Evolutionary conservation across 805 yeast species (phyloP).

Genomic region (Lachancea nothofagi): DNA sequence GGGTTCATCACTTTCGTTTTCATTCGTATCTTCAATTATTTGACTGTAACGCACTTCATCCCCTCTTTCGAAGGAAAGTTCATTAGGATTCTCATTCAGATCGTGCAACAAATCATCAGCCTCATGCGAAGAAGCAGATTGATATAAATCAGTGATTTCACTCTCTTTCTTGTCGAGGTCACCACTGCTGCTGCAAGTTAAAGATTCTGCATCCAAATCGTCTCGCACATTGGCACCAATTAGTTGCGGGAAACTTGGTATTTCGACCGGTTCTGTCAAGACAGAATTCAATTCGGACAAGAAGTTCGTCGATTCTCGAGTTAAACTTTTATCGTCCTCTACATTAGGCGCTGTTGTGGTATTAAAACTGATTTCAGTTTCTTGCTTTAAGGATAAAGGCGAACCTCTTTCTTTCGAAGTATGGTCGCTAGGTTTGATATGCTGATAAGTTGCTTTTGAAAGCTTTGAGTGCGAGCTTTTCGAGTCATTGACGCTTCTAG

Average conservation of each 20-base stretch:
- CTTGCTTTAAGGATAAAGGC: too few relatives aligned
- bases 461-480: too few relatives aligned
- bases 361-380: too few relatives aligned
- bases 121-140: slow-evolving; percentile 10
- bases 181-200: not conserved
- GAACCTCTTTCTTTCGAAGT: too few relatives aligned
- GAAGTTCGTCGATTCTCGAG: slow-evolving; percentile 14
- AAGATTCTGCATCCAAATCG: not conserved
- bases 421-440: too few relatives aligned
- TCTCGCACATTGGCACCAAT: too few relatives aligned
- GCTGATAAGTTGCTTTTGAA: too few relatives aligned
- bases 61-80: slow-evolving; percentile 34
- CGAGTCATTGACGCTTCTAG: too few relatives aligned
- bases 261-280: slow-evolving; percentile 5
- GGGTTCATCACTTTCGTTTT: slow-evolving; percentile 6
- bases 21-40: not conserved
- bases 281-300: slow-evolving; percentile 25
- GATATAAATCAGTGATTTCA: slow-evolving; percentile 3
- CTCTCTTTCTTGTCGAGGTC: slow-evolving; percentile 13
- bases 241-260: too few relatives aligned
- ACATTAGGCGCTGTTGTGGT: too few relatives aligned
- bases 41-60: slow-evolving; percentile 13
- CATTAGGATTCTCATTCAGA: slow-evolving; percentile 22
- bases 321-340: not conserved
- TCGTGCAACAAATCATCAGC: slow-evolving; percentile 11